Evolutionary conservation across 495 filamentous ascomycete genomes (phyloP), one percentile per base, ranked within the genome.

Genomic region (Penicillium herquei): DNA sequence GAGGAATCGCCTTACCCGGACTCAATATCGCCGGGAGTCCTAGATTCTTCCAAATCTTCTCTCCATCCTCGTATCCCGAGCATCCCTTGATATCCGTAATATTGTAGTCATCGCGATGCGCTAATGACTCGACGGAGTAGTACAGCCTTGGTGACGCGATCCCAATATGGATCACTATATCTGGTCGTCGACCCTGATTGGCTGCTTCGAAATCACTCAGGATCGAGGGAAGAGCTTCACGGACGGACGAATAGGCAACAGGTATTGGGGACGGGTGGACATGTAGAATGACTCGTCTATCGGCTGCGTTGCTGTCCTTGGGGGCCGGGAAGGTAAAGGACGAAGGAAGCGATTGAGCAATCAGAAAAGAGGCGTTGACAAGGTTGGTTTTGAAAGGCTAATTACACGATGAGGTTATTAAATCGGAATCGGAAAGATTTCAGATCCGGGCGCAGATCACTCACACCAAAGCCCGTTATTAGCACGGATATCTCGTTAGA

Each of bases 141-240:
- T 82, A 84, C 0, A 68, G 70, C 17, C 87, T 74, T 31, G 86
- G 85, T 0, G 87, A 81, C 0, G 91, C 89, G 76, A 95, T 89
- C 37, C 91, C 91, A 54, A 96, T 87, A 65, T 93, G 89, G 6
- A 96, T 69, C 11, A 86, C 77, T 17, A 87, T 68, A 68, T 91
- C 87, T 17, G 87, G 81, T 40, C 74, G 77, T 6, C 74, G 71
- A 14, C 69, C 69, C 9, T 59, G 70, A 41, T 79, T 69, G 0
- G 57, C 49, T n/a, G 68, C 64, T 16, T 63, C 64, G 50, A 68
- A 72, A 14, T 70, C 62, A 9, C 68, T 64, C 13, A 82, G 64
- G 31, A 92, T 78, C 12, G 55, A 58, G 2, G 91, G 91, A 10
- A 92, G 71, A 0, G 82, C 55, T 33, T 74, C 69, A 31, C 82